Evolutionary conservation across 2,329 filamentous ascomycete species (phyloP).

Genomic region (Nemania bipapillata): DNA sequence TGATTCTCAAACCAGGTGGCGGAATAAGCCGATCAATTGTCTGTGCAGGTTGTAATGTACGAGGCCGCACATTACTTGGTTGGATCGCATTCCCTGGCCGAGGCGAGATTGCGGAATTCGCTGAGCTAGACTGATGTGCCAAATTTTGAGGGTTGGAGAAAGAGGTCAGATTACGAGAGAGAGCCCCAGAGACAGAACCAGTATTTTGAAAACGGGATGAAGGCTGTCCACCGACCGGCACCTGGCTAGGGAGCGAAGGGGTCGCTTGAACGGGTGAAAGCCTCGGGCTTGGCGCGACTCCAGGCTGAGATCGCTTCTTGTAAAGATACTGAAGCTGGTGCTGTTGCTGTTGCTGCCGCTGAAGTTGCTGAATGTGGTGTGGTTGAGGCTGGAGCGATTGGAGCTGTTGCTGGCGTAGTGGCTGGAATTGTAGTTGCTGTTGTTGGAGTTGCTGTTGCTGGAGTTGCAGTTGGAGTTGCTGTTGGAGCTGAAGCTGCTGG

Average conservation of each 20-base stretch:
- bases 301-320: slow-evolving; percentile 26
- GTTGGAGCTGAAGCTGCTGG: slow-evolving; percentile 16
- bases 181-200: background rate
- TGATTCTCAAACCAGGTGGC: slow-evolving; percentile 39
- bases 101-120: slow-evolving; percentile 11
- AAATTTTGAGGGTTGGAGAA: background rate
- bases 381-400: slow-evolving; percentile 17
- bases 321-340: slow-evolving; percentile 23
- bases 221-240: background rate
- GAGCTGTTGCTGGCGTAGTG: slow-evolving; percentile 25
- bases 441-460: slow-evolving; percentile 25
- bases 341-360: slow-evolving; percentile 18
- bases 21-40: slow-evolving; percentile 44
- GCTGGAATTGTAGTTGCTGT: slow-evolving; percentile 25
- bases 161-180: slow-evolving; percentile 2
- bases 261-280: slow-evolving; percentile 23
- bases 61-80: slow-evolving; percentile 18
- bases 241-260: slow-evolving; percentile 1
- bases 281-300: slow-evolving; percentile 19
- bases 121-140: background rate
- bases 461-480: slow-evolving; percentile 20
- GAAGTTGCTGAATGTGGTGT: slow-evolving; percentile 8
- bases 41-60: background rate
- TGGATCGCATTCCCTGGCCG: slow-evolving; percentile 14
- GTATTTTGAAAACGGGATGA: slow-evolving; percentile 27